Conservation (phyloP, 2,329 filamentous ascomycete species). For the Fusarium agapanthi region DNA sequence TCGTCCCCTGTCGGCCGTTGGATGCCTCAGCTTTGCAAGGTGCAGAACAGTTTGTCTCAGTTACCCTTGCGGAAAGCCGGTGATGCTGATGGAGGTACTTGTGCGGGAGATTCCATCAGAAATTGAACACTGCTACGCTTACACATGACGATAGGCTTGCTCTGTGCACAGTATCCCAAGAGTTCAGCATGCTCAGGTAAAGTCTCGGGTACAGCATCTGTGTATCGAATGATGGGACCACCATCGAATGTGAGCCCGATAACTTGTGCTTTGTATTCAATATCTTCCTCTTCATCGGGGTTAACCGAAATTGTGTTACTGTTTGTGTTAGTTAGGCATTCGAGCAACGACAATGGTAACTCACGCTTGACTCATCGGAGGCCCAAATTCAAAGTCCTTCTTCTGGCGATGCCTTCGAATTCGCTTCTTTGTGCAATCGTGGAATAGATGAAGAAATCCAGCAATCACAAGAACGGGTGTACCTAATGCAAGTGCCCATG, state of each 20-base stretch:
- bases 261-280: conserved; percentile 48
- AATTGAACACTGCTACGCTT: conserved; percentile 48
- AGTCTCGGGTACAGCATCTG: conserved; percentile 44
- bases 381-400: conserved; percentile 38
- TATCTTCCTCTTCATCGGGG: conserved; percentile 47
- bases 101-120: conserved; percentile 35
- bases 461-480: conserved; percentile 69
- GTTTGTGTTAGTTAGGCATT: conserved; percentile 18
- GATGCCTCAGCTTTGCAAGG: neutral
- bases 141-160: conserved; percentile 52
- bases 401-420: conserved; percentile 45
- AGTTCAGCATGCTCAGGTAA: conserved; percentile 48
- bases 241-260: conserved; percentile 57
- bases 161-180: conserved; percentile 48
- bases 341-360: conserved; percentile 8
- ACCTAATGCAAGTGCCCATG: conserved; percentile 67
- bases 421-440: conserved; percentile 50
- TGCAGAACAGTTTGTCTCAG: neutral
- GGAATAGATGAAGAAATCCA: conserved; percentile 60
- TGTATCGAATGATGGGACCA: conserved; percentile 57
- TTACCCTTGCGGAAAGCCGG: conserved; percentile 18
- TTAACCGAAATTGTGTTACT: conserved; percentile 51
- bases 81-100: conserved; percentile 4
- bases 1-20: neutral
- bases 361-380: conserved; percentile 57